Base-by-base conservation (phyloP, 2,329 filamentous ascomycete genomes). In the Cadophora sp. region DNA sequence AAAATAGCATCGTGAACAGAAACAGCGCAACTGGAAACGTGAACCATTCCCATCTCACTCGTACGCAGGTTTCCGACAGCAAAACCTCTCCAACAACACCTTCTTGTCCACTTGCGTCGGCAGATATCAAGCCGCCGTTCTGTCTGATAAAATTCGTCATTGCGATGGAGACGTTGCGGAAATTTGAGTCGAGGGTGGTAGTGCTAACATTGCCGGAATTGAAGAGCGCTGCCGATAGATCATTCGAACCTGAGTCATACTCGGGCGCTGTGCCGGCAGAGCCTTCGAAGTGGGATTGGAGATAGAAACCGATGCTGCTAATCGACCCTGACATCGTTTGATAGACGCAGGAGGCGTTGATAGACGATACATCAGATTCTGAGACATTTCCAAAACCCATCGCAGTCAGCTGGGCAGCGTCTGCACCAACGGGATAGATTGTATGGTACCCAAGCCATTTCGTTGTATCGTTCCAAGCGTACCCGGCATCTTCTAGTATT, bases 21-120 rank as follows among this genome's bases (percentile, higher is more conserved):
- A 61, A 61, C 4, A 61, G 34, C 16, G 37, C 59, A 8, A 46
- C 59, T 12, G 59, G 59, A n/a, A 61, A 61, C 9, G 59, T 61
- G 37, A 61, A 61, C 59, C 59, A 48, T 31, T 61, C 37, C 59
- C 59, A 61, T 19, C 59, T 31, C 16, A 61, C 59, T 48, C 48
- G 59, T 19, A 61, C 59, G 22, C 59, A 61, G 11, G 59, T 61
- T n/a, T 61, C 59, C 9, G 37, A 46, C 2, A 61, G 40, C 24
- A 61, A 27, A 48, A 61, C 59, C 4, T 48, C 4, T 43, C 59
- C 59, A n/a, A 61, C 24, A n/a, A 27, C 8, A 27, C 19, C 43
- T 48, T 48, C 19, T 6, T 22, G 19, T 22, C 19, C 43, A 48
- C 43, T 48, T 5, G 19, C 7, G n/a, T 61, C 26, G 22, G 29